phyloP scores from a whole-genome alignment of 768 basidiomycete species.

The Termitomyces eurrhizus region DNA sequence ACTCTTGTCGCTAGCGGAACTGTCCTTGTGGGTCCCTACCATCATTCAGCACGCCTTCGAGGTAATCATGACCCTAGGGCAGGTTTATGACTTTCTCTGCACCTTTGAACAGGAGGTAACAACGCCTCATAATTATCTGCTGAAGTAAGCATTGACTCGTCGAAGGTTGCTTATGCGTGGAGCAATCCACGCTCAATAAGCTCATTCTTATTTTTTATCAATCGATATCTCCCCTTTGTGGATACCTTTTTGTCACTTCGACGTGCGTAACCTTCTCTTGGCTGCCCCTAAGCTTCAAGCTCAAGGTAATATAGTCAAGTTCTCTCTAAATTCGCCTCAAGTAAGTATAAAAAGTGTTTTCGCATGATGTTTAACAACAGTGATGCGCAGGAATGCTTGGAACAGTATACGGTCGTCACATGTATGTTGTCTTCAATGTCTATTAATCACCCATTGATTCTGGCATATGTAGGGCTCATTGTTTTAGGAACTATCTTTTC shows the following conservation, averaged over 20 bases:
- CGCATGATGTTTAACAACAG: background rate
- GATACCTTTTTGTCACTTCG: constrained; percentile 32
- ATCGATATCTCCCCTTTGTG: constrained; percentile 37
- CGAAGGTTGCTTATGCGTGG: constrained; percentile 33
- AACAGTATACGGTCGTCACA: constrained; percentile 26
- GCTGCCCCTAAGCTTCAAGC: background rate
- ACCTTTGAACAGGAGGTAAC: constrained; percentile 33
- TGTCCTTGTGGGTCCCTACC: constrained; percentile 18
- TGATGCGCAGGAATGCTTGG: constrained; percentile 20
- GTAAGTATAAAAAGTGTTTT: background rate
- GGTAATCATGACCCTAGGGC: background rate
- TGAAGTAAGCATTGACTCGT: background rate
- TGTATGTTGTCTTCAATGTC: constrained; percentile 18
- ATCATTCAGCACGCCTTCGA: too few relatives aligned
- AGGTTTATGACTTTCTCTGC: constrained; percentile 34
- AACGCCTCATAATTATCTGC: background rate
- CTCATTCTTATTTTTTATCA: constrained; percentile 31
- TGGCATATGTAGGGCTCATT: constrained; percentile 23
- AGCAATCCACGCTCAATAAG: constrained; percentile 24
- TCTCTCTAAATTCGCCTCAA: constrained; percentile 7
- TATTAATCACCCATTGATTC: background rate
- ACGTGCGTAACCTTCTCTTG: constrained; percentile 17
- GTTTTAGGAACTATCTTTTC: constrained; percentile 33
- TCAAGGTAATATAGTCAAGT: constrained; percentile 5
- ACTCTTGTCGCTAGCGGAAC: constrained; percentile 24